These are phyloP conservation scores for Metschnikowia similis DNA, from an alignment of 805 yeast species.

Conservation along the genomic window DNA sequence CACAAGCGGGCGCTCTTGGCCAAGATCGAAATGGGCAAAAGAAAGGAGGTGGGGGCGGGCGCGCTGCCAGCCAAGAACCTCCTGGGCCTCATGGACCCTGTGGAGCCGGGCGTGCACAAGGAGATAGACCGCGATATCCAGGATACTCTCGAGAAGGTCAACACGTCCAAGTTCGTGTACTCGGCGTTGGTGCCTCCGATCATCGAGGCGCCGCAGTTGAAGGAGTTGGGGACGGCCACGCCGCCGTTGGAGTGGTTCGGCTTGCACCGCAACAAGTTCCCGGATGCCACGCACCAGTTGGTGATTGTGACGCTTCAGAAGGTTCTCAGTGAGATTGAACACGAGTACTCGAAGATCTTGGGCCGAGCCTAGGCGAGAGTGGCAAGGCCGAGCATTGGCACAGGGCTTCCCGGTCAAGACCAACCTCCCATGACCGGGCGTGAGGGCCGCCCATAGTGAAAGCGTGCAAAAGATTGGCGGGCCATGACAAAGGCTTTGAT, in stretches of 20 bases:
- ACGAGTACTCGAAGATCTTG: constrained; percentile 46
- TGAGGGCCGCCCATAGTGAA: too few relatives aligned
- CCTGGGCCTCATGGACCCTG: background rate
- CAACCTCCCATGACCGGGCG: too few relatives aligned
- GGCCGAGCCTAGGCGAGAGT: constrained; percentile 31
- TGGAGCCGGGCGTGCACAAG: constrained; percentile 5
- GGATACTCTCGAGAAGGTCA: constrained; percentile 34
- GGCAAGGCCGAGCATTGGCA: too few relatives aligned
- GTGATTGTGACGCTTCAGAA: constrained; percentile 71
- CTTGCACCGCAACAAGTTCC: constrained; percentile 78
- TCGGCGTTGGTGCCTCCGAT: constrained; percentile 68
- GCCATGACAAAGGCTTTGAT: too few relatives aligned
- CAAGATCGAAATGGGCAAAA: constrained; percentile 32
- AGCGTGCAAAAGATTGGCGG: too few relatives aligned
- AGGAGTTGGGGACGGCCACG: constrained; percentile 92
- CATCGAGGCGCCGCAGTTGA: constrained; percentile 84
- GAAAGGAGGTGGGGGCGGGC: background rate
- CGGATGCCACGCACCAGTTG: constrained; percentile 79
- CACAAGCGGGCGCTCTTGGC: constrained; percentile 72
- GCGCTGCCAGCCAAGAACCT: too few relatives aligned
- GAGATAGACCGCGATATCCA: constrained; percentile 35
- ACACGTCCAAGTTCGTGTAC: constrained; percentile 47
- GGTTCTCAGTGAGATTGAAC: constrained; percentile 65
- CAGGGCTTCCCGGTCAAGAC: too few relatives aligned
- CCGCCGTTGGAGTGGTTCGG: constrained; percentile 99